Evolutionary conservation across 1,284 basidiomycete genomes (phyloP).

Genomic region (Mycena sp.): DNA sequence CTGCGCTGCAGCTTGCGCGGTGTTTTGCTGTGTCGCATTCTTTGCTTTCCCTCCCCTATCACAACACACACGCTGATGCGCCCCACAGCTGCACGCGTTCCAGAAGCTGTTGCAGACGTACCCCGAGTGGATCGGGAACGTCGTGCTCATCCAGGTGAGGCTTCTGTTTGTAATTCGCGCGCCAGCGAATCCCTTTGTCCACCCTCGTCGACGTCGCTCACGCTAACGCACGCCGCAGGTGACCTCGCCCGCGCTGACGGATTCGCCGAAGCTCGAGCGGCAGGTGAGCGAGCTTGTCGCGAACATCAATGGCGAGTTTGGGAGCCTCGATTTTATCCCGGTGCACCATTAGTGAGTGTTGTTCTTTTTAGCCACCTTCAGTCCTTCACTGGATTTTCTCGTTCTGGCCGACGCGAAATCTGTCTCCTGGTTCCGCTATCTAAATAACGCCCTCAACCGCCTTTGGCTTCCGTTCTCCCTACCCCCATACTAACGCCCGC

Average conservation of each 20-base stretch:
- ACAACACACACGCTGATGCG: conserved; percentile 36
- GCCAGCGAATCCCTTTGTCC: no score
- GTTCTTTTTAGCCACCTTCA: conserved; percentile 1
- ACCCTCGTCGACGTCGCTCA: neutral
- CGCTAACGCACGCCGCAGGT: conserved; percentile 59
- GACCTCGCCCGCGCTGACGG: conserved; percentile 93
- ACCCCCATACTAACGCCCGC: neutral
- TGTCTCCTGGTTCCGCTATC: conserved; percentile 1
- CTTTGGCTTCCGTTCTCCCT: neutral
- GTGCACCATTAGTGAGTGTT: conserved; percentile 96
- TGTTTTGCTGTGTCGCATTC: neutral
- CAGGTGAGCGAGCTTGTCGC: conserved; percentile 95
- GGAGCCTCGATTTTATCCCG: conserved; percentile 94
- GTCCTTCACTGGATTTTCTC: neutral
- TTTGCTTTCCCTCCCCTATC: neutral
- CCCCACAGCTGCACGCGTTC: conserved; percentile 83
- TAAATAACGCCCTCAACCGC: no score
- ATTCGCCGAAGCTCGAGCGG: conserved; percentile 93
- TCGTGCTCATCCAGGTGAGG: conserved; percentile 65
- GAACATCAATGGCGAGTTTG: conserved; percentile 97
- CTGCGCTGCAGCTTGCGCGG: no score
- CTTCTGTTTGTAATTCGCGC: no score
- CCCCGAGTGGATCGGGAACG: conserved; percentile 95
- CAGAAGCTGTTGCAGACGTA: conserved; percentile 94
- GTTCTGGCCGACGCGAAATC: neutral